phyloP scores from a whole-genome alignment of 768 basidiomycete genomes.

The Filobasidium floriforme region DNA sequence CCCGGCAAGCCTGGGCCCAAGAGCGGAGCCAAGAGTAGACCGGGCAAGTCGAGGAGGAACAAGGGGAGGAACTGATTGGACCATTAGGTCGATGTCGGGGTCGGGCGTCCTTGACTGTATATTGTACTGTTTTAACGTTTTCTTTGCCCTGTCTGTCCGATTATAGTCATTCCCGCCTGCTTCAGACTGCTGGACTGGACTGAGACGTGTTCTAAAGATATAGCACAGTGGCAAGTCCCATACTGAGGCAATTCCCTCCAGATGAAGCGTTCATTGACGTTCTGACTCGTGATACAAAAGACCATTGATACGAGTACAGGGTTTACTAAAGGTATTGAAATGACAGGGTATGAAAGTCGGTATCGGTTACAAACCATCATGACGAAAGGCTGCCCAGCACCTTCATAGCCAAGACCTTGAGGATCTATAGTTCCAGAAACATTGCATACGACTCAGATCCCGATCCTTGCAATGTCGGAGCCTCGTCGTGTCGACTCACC shows the following conservation, averaged over 20 bases:
- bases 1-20: conserved; percentile 42
- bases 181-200: no score
- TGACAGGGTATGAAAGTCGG: no score
- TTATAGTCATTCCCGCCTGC: no score
- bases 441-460: neutral
- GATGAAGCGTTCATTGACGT: no score
- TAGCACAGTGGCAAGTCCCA: no score
- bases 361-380: neutral
- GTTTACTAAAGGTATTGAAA: no score
- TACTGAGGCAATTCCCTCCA: no score
- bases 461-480: no score
- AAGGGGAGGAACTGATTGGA: conserved; percentile 15
- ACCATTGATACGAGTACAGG: no score
- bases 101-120: neutral
- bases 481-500: conserved; percentile 49
- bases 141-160: neutral
- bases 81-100: neutral
- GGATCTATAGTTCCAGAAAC: conserved; percentile 51
- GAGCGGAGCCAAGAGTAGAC: conserved; percentile 38
- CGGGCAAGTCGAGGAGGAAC: conserved; percentile 32
- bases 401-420: conserved; percentile 73
- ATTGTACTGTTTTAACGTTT: neutral
- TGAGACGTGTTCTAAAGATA: no score
- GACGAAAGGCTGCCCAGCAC: conserved; percentile 57
- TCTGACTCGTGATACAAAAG: no score